Base-by-base conservation (phyloP, 1,139 yeast genomes). In the Sugiyamaella novakii region DNA sequence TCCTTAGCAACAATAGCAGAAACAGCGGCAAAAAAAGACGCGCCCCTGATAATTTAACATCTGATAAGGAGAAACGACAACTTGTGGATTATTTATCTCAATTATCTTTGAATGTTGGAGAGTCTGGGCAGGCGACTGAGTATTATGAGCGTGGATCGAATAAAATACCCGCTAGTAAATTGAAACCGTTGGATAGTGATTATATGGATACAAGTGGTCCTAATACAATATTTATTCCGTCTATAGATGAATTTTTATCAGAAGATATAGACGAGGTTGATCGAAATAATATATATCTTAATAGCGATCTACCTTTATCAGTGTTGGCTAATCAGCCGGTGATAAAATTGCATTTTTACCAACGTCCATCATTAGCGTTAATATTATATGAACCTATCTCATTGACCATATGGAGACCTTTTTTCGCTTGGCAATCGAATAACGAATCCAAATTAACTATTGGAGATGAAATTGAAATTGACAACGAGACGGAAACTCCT, bases 221-320 rank as follows among this genome's bases (percentile, higher is more conserved):
- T 2, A 42, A 50, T 34, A 57, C 59, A 1, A 53, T 60, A 8
- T 59, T 53, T 49, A 60, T 60, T 39, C 58, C 60, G 1, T 59
- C 62, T 3, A 56, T 60, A 25, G 64, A 60, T 44, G 54, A 49
- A 24, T 60, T 59, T 45, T 45, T 58, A 15, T 47, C 41, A 4
- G 51, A 49, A 3, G 59, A 58, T 8, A 49, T 39, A 19, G 53
- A 51, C 14, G 44, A 45, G n/a, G 53, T 34, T 1, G 55, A 51
- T 17, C 22, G n/a, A 33, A 38, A 14, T 28, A 28, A 17, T n/a
- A 15, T 7, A 19, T 21, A 14, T 35, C 50, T 52, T 30, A 50
- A 57, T 40, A 53, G 57, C 39, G 51, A 46, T 34, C 52, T 59
- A 27, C 61, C 61, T 8, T 14, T 33, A 3, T 22, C 54, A 3